A percentile compares a stretch with the other conserved stretches of the same genome.
Evolutionary conservation across 768 basidiomycete genomes (phyloP).

Genomic region (Boletus rufocinnamomeus): DNA sequence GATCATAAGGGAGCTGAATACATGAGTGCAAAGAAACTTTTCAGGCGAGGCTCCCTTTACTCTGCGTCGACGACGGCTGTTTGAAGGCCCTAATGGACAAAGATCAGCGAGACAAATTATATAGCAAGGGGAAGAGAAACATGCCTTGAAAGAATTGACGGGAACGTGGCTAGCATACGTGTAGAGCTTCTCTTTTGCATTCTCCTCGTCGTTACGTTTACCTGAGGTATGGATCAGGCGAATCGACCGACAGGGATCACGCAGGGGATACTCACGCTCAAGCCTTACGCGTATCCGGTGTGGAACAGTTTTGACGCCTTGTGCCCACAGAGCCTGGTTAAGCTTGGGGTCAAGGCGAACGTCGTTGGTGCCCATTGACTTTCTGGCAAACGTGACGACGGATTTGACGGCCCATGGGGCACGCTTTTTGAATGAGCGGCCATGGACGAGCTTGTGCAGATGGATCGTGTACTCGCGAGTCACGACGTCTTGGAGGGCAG

Average conservation of each 20-base stretch:
- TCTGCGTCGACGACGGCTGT: slow-evolving; percentile 81
- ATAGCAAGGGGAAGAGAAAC: slow-evolving; percentile 24
- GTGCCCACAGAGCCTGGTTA: slow-evolving; percentile 94
- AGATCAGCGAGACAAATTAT: slow-evolving; percentile 8
- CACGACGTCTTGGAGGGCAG: slow-evolving; percentile 96
- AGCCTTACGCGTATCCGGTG: slow-evolving; percentile 91
- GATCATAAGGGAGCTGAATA: slow-evolving; percentile 20
- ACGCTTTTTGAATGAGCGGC: slow-evolving; percentile 95
- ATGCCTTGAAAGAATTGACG: slow-evolving; percentile 82
- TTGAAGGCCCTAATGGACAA: slow-evolving; percentile 68
- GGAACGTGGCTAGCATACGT: slow-evolving; percentile 85
- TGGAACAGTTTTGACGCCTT: slow-evolving; percentile 92
- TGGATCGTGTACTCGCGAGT: slow-evolving; percentile 99
- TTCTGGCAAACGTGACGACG: slow-evolving; percentile 86
- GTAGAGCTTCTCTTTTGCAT: slow-evolving; percentile 96
- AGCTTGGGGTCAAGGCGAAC: slow-evolving; percentile 94
- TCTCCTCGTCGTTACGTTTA: slow-evolving; percentile 98
- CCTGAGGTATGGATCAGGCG: slow-evolving; percentile 46
- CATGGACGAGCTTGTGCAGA: slow-evolving; percentile 92
- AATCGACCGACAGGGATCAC: not conserved
- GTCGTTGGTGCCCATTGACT: slow-evolving; percentile 94
- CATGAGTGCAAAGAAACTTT: slow-evolving; percentile 17
- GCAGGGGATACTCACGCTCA: slow-evolving; percentile 64
- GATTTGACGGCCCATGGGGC: slow-evolving; percentile 97
- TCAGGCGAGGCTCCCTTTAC: slow-evolving; percentile 39